Evolutionary conservation across 345 rosid species (phyloP), one percentile per base, ranked within the genome.

Genomic region (Populus tremula): DNA sequence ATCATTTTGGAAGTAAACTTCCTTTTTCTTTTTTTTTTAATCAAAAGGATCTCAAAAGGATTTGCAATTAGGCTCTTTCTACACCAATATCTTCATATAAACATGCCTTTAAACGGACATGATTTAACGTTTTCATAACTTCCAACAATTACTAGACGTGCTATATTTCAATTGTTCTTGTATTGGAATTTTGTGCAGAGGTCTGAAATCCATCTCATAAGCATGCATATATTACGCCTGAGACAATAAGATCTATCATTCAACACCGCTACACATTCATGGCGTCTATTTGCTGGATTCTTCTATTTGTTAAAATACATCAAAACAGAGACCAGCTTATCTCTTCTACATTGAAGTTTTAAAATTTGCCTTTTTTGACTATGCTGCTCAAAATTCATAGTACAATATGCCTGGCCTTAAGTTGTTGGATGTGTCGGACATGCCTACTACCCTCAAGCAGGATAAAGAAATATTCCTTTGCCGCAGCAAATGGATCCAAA

Each of bases 401-500:
- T 20, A 66, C 29, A 70, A 73, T n/a, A 41, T 31, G 72, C 61
- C 59, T 69, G 68, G 50, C 38, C 35, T 8, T 23, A 0, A 54
- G 25, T 33, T 36, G 70, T 35, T 25, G 79, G 62, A 63, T 64
- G 65, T 27, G 49, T 50, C 69, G 67, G 66, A 68, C 69, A 33
- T 62, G 71, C 63, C 69, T 70, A 73, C 73, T 74, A 73, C 68
- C 77, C 76, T 27, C 38, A 10, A 45, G 27, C 63, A 56, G 72
- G 82, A 8, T 43, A 74, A 78, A 76, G 77, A 81, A 81, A 70
- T 23, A 80, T 73, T 81, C 85, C 82, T 62, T 71, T 54, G 78
- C 84, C 35, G 71, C 73, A 73, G 71, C 45, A 80, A 72, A 70
- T 72, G 81, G 80, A 78, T 73, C 73, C 53, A 69, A 79, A 85